Conservation (phyloP, 352 stramenopile genomes). For the Pythium pectinolyticum region DNA sequence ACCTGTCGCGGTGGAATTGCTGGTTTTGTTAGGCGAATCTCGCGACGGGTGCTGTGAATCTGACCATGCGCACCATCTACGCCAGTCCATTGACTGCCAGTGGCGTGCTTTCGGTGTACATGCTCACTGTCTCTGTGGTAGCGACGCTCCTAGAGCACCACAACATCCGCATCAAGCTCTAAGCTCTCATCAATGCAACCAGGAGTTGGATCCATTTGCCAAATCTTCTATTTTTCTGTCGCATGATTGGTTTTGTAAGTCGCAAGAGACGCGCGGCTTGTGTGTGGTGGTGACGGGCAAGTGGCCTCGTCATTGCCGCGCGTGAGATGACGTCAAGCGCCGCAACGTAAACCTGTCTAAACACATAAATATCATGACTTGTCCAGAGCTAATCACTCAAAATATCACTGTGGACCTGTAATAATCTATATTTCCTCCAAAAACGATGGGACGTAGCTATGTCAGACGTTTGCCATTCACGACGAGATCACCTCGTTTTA, state of each 20-base stretch:
- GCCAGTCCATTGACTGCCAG: conserved; percentile 37
- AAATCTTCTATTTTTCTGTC: conserved; percentile 26
- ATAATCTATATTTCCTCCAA: conserved; percentile 2
- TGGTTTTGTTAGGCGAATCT: conserved; percentile 59
- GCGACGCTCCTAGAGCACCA: conserved; percentile 52
- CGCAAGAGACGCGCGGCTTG: conserved; percentile 27
- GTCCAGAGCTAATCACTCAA: too few species aligned
- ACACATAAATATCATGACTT: neutral
- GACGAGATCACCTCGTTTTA: conserved; percentile 22
- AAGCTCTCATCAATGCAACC: neutral
- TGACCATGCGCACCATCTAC: conserved; percentile 84
- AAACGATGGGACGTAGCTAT: conserved; percentile 17
- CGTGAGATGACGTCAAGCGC: conserved; percentile 16
- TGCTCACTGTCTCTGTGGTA: conserved; percentile 58
- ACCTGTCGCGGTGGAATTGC: neutral
- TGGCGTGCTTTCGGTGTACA: conserved; percentile 59
- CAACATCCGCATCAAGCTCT: conserved; percentile 71
- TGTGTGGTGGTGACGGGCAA: conserved; percentile 22
- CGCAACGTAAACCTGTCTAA: conserved; percentile 1
- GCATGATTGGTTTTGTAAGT: conserved; percentile 1
- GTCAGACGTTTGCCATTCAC: neutral
- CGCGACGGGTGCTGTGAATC: conserved; percentile 69
- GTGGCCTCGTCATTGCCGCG: conserved; percentile 20
- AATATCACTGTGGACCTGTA: neutral
- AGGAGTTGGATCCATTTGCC: too few species aligned